Evolutionary conservation across 1,139 yeast species (phyloP).

Genomic region (Debaryomyces coudertii): DNA sequence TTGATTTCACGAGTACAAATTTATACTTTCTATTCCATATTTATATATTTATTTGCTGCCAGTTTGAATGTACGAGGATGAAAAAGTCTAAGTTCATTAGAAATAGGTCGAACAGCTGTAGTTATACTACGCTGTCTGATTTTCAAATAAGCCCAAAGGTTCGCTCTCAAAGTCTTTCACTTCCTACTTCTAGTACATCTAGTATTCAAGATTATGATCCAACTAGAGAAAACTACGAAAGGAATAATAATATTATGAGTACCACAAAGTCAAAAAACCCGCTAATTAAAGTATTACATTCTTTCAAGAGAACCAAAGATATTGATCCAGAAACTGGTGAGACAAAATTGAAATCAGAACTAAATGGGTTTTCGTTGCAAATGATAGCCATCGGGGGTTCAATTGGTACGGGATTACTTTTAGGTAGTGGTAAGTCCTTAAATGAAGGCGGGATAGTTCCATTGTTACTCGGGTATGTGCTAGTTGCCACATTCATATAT

Average conservation of each 20-base stretch:
- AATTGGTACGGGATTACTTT: conserved; percentile 23
- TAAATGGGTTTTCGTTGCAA: conserved; percentile 21
- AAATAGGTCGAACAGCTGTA: conserved; percentile 2
- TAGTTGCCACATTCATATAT: conserved; percentile 24
- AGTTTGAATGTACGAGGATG: conserved; percentile 1
- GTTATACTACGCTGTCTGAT: background rate
- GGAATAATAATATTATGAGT: background rate
- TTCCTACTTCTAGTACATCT: background rate
- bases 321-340: conserved; percentile 13
- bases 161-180: conserved; percentile 4
- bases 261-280: conserved; percentile 6
- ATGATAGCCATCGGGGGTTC: conserved; percentile 31
- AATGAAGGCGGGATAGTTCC: conserved; percentile 18
- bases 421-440: conserved; percentile 18
- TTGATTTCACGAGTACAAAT: conserved; percentile 1
- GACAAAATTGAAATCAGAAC: conserved; percentile 12
- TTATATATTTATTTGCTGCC: conserved; percentile 3
- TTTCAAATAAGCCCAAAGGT: background rate
- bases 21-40: background rate
- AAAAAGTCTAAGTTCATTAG: background rate
- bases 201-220: background rate
- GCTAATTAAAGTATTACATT: conserved; percentile 14
- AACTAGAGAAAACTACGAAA: background rate
- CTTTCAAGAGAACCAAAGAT: conserved; percentile 17
- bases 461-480: conserved; percentile 11